Conservation (phyloP, 164 flowering plant species). For the Brasenia schreberi region DNA sequence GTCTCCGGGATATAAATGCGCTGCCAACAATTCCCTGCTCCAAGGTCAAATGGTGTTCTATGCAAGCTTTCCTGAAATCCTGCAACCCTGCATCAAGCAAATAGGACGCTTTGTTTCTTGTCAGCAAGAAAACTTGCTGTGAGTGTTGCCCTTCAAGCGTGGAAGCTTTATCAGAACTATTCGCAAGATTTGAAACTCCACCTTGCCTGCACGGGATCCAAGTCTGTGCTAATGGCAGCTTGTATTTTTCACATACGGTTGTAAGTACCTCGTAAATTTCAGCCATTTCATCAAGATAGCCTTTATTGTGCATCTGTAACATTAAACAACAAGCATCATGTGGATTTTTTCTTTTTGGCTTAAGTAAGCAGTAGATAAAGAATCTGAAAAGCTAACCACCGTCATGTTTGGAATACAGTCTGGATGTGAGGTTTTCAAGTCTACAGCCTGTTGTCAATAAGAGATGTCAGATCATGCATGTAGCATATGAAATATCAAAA, state of each 20-base stretch:
- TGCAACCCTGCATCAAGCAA: not conserved
- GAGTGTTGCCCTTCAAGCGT: not conserved
- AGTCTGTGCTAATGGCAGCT: slow-evolving; percentile 1
- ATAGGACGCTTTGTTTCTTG: not conserved
- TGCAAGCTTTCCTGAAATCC: slow-evolving; percentile 1
- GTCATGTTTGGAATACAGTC: not conserved
- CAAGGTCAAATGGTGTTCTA: not conserved
- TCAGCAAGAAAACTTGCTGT: not conserved
- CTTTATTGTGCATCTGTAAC: not conserved
- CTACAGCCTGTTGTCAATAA: not conserved
- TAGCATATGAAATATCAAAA: too few relatives aligned
- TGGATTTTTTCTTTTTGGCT: too few relatives aligned
- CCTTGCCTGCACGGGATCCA: not conserved
- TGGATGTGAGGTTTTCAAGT: not conserved
- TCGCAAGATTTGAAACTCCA: not conserved
- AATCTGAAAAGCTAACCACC: not conserved
- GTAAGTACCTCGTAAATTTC: not conserved
- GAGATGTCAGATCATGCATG: not conserved
- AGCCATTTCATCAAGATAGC: not conserved
- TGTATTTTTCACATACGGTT: not conserved
- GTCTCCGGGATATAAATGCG: not conserved
- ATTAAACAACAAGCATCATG: not conserved
- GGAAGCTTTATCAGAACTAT: not conserved
- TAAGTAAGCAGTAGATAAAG: not conserved
- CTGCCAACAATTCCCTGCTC: not conserved